A percentile compares a stretch with the other conserved stretches of the same genome.
phyloP scores from a whole-genome alignment of 2,329 filamentous ascomycete genomes.

The Paracoccidioides lutzii region DNA sequence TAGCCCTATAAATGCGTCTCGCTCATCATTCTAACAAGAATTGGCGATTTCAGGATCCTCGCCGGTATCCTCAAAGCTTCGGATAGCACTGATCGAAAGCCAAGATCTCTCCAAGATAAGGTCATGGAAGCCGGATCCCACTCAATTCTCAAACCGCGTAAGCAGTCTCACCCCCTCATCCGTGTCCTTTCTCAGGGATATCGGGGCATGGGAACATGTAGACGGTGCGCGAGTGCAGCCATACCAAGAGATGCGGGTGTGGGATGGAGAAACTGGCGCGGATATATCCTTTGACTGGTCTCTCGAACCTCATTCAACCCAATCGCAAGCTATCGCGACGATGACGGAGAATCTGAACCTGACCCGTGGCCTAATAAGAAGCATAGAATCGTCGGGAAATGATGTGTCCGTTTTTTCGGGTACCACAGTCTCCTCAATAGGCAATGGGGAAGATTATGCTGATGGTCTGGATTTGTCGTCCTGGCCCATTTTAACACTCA shows the following conservation, averaged over 20 bases:
- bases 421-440: constrained; percentile 67
- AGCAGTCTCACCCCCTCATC: constrained; percentile 87
- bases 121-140: constrained; percentile 51
- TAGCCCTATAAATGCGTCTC: not conserved
- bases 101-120: constrained; percentile 64
- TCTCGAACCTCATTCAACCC: constrained; percentile 34
- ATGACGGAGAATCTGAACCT: constrained; percentile 95
- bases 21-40: constrained; percentile 3
- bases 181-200: constrained; percentile 64
- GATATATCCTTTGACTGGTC: constrained; percentile 80
- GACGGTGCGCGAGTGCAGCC: constrained; percentile 61
- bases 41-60: constrained; percentile 51
- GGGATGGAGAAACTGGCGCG: constrained; percentile 84
- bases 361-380: constrained; percentile 60
- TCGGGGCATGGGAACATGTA: constrained; percentile 76
- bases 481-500: constrained; percentile 75
- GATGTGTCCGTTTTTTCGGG: constrained; percentile 58
- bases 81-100: constrained; percentile 78
- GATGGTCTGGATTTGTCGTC: constrained; percentile 63
- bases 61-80: constrained; percentile 60
- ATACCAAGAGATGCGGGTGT: constrained; percentile 95
- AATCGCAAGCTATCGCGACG: constrained; percentile 62
- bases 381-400: constrained; percentile 54
- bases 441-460: constrained; percentile 53
- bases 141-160: constrained; percentile 81